phyloP scores from a whole-genome alignment of 164 flowering plant species.

The Saururus chinensis region DNA sequence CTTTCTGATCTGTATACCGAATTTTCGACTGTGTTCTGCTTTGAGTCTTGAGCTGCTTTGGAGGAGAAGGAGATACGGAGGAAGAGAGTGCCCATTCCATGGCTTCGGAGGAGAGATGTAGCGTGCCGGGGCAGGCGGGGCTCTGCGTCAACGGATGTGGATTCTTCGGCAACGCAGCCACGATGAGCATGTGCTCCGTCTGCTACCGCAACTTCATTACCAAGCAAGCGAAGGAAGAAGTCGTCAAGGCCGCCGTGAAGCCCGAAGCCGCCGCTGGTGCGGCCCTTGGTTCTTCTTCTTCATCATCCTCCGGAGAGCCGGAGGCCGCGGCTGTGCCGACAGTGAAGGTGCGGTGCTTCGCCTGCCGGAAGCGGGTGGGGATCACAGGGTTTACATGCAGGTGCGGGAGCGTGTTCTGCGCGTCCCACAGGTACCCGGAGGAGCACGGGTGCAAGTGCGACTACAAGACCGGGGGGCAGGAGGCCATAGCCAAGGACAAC shows the following conservation, averaged over 20 bases:
- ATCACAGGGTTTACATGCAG: slow-evolving; percentile 19
- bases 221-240: slow-evolving; percentile 4
- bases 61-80: too few species aligned
- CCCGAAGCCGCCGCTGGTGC: too few species aligned
- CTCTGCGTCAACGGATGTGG: too few species aligned
- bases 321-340: not conserved
- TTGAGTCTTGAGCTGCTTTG: too few species aligned
- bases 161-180: slow-evolving; percentile 12
- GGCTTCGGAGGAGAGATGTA: slow-evolving; percentile 5
- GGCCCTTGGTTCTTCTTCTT: not conserved
- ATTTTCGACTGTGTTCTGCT: too few species aligned
- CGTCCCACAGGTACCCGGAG: slow-evolving; percentile 18
- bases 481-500: slow-evolving; percentile 19
- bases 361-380: slow-evolving; percentile 10
- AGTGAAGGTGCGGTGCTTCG: slow-evolving; percentile 7
- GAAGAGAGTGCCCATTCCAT: too few species aligned
- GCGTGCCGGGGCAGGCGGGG: slow-evolving; percentile 3
- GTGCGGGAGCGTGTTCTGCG: slow-evolving; percentile 21
- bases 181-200: slow-evolving; percentile 8
- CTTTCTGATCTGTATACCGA: too few species aligned
- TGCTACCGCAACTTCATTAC: slow-evolving; percentile 9
- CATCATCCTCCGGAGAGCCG: not conserved
- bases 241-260: too few species aligned
- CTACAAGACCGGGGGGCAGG: slow-evolving; percentile 15
- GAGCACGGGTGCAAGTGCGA: slow-evolving; percentile 20